Evolutionary conservation across 805 yeast genomes (phyloP).

Genomic region (Kodamaea restingae): DNA sequence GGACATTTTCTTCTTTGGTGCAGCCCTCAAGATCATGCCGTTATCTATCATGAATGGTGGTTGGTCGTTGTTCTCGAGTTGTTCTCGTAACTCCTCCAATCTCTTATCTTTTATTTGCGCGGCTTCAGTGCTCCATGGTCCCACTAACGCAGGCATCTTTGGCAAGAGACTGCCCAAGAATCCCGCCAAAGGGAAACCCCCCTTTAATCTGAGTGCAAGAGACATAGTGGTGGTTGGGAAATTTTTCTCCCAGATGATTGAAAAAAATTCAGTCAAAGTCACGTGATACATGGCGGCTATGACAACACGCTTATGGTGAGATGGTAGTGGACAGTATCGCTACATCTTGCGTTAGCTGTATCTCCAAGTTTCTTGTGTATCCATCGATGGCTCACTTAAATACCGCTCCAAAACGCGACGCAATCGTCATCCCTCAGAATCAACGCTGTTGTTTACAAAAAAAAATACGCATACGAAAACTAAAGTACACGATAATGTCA

Average conservation of each 20-base stretch:
- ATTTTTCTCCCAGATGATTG: background rate
- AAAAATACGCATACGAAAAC: background rate
- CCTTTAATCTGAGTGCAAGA: constrained; percentile 7
- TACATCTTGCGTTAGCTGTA: too few species aligned
- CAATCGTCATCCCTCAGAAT: too few species aligned
- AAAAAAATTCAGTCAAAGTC: constrained; percentile 1
- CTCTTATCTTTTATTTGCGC: constrained; percentile 18
- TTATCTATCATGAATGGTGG: constrained; percentile 50
- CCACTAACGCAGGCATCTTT: constrained; percentile 10
- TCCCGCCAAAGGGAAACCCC: constrained; percentile 5
- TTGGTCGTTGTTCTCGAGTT: constrained; percentile 31
- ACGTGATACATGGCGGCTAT: background rate
- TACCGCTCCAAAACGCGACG: too few species aligned
- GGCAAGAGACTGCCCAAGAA: constrained; percentile 11
- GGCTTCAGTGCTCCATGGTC: constrained; percentile 5
- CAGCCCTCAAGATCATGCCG: constrained; percentile 76
- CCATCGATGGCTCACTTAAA: too few species aligned
- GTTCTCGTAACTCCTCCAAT: constrained; percentile 36
- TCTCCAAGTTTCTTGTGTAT: too few species aligned
- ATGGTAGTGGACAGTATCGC: too few species aligned
- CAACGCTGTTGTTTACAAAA: constrained; percentile 3
- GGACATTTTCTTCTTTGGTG: constrained; percentile 90
- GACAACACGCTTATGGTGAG: too few species aligned
- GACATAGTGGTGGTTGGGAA: constrained; percentile 4
- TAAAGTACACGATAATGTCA: constrained; percentile 4